Evolutionary conservation across 192 early-diverging fungal species (phyloP), one percentile per base, ranked within the genome.

Genomic region (Linnemannia elongata): DNA sequence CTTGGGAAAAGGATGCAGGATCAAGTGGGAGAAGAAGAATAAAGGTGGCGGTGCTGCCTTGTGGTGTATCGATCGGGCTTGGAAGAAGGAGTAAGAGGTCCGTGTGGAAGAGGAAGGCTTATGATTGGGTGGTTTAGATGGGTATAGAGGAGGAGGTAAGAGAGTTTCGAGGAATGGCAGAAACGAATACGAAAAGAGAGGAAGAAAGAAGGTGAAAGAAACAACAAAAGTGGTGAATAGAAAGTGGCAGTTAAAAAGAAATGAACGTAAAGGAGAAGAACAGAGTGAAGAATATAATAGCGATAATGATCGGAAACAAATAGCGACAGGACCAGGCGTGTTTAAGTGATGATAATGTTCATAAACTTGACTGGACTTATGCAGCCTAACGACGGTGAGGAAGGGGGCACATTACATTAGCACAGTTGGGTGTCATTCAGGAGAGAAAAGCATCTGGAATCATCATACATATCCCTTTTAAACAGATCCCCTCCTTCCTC

Each of bases 381-480:
- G 60, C 60, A 66, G 60, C 2, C 60, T 33, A 10, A 27, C 20
- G 60, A 27, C 49, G 18, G 49, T 52, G 20, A 52, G 30, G 12
- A 30, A 33, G 44, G 13, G 13, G 44, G 9, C 44, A 30, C 4
- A 27, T 33, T 30, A 13, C 60, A 33, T 33, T 41, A 42, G 36
- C 18, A 38, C 35, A 15, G 1, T 42, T n/a, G 41, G 0, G 1
- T 36, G 22, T n/a, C 35, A 24, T 63, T 41, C 74, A 76, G 74
- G 45, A 42, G 74, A 55, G 54, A 76, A 52, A 3, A 55, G 74
- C 54, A 76, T 76, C 3, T 76, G 74, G 74, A 76, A 76, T 76
- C 7, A 52, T 13, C 10, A 20, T 47, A 38, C 44, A 24, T 10
- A 39, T 4, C 42, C 6, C 6, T 9, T 6, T 36, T n/a, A 45